Conservation (phyloP, 75 land plant species). For the Cupressus sempervirens region DNA sequence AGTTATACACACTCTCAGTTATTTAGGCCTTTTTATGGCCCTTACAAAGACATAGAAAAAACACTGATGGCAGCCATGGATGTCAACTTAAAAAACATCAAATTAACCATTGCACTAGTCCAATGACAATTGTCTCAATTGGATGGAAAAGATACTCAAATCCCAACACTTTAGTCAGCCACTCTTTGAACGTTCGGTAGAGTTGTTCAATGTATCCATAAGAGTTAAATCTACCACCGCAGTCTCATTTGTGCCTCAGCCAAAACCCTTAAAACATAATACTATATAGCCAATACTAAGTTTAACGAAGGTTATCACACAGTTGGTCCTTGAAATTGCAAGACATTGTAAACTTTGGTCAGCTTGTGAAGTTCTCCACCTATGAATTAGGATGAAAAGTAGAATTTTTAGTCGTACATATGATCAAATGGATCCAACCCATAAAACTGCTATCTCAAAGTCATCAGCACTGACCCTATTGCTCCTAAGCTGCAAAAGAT, state of each 20-base stretch:
- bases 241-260: conserved; percentile 38
- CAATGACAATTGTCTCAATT: conserved; percentile 6
- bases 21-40: conserved; percentile 8
- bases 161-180: too few relatives aligned
- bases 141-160: too few relatives aligned
- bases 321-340: too few relatives aligned
- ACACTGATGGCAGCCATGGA: background rate
- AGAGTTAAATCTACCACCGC: conserved; percentile 7
- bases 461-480: too few relatives aligned
- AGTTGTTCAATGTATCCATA: too few relatives aligned
- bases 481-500: conserved; percentile 10
- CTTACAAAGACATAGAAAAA: conserved; percentile 8
- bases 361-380: conserved; percentile 13
- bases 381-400: too few relatives aligned
- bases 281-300: conserved; percentile 23
- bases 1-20: too few relatives aligned
- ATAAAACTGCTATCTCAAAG: too few relatives aligned
- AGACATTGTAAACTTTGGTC: conserved; percentile 19
- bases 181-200: too few relatives aligned
- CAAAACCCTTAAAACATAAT: conserved; percentile 29
- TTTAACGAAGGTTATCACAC: conserved; percentile 17
- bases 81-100: background rate
- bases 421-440: too few relatives aligned
- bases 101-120: conserved; percentile 4
- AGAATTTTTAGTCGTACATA: too few relatives aligned